Evolutionary conservation across 2,329 filamentous ascomycete species (phyloP).

Genomic region (Cladosporium oxysporum): DNA sequence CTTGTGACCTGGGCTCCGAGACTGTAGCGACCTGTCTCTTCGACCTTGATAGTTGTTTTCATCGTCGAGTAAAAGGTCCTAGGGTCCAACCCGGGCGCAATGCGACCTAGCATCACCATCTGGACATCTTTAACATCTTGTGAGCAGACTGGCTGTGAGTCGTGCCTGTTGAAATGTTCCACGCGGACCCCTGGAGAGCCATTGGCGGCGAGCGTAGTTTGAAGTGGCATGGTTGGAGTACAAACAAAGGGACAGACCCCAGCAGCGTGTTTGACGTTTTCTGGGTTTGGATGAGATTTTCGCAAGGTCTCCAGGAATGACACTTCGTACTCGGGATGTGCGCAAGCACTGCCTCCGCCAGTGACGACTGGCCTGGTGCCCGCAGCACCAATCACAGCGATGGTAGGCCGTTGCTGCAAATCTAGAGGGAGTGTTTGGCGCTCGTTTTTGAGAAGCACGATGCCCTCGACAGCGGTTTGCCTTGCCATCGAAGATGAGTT

Average conservation of each 20-base stretch:
- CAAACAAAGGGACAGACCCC: conserved; percentile 30
- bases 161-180: neutral
- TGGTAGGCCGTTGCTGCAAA: conserved; percentile 58
- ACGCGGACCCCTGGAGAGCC: neutral
- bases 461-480: conserved; percentile 28
- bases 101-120: neutral
- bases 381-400: conserved; percentile 76
- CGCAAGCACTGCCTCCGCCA: conserved; percentile 36
- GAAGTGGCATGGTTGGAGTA: conserved; percentile 49
- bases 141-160: neutral
- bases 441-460: conserved; percentile 65
- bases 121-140: neutral
- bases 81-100: neutral
- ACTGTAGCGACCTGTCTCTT: neutral
- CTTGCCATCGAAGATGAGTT: conserved; percentile 33
- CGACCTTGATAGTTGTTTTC: neutral
- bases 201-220: conserved; percentile 44
- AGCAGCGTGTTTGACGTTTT: conserved; percentile 27
- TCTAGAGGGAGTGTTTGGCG: conserved; percentile 49
- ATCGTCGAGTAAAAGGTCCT: neutral
- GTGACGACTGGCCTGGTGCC: conserved; percentile 62
- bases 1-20: conserved; percentile 13
- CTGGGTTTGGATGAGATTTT: conserved; percentile 25
- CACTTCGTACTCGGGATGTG: conserved; percentile 37
- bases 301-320: conserved; percentile 33